Evolutionary conservation across 1,284 basidiomycete species (phyloP).

Genomic region (Ganoderma lingzhi): DNA sequence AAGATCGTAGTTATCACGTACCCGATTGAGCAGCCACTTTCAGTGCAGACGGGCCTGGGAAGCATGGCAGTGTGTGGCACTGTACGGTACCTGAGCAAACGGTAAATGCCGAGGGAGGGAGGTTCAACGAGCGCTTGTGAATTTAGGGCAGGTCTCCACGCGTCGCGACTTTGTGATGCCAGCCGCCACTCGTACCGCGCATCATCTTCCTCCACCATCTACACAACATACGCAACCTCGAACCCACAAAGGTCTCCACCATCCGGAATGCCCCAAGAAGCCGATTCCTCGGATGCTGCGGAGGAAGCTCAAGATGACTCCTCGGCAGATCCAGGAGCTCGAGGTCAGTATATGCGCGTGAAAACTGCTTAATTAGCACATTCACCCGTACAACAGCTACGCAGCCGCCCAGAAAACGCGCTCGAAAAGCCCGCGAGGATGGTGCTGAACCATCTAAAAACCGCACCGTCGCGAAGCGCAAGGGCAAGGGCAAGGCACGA

Average conservation of each 20-base stretch:
- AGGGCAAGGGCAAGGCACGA: neutral
- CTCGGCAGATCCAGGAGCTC: neutral
- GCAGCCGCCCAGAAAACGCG: neutral
- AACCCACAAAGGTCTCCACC: neutral
- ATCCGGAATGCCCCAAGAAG: neutral
- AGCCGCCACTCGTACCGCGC: no score
- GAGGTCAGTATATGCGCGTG: neutral
- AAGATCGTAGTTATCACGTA: no score
- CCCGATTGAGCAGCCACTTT: no score
- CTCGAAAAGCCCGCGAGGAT: neutral
- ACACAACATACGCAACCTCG: neutral
- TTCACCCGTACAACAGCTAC: neutral
- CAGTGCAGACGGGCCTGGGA: no score
- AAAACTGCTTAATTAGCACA: neutral
- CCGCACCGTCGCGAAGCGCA: neutral
- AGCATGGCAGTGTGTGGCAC: no score
- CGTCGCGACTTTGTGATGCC: no score
- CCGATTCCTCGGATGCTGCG: neutral
- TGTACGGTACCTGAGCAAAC: no score
- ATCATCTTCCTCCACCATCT: neutral
- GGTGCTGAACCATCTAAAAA: neutral
- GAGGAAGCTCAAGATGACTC: neutral
- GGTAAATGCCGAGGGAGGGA: no score
- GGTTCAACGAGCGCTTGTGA: no score
- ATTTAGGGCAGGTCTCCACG: no score